Evolutionary conservation across 352 stramenopile genomes (phyloP).

Genomic region (Phytophthora pluvialis): DNA sequence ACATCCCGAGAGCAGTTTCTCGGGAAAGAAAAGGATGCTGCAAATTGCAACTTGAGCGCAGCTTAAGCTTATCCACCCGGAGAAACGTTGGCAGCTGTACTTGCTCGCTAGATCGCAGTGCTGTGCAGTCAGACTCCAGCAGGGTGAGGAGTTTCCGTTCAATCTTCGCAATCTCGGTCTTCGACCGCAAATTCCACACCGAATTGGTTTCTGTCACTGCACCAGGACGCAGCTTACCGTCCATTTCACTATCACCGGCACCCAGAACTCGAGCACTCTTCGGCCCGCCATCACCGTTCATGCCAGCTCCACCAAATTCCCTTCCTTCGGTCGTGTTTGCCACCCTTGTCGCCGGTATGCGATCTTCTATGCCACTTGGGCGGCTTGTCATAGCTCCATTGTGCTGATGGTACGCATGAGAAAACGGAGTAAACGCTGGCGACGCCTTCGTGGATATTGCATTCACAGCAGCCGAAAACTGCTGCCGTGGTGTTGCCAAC

Average conservation of each 20-base stretch:
- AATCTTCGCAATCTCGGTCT: slow-evolving; percentile 60
- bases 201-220: slow-evolving; percentile 8
- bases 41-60: slow-evolving; percentile 42
- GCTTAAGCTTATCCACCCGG: slow-evolving; percentile 54
- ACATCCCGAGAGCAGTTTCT: slow-evolving; percentile 43
- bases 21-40: slow-evolving; percentile 51
- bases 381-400: slow-evolving; percentile 26
- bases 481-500: slow-evolving; percentile 70
- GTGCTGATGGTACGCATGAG: slow-evolving; percentile 33
- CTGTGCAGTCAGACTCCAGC: slow-evolving; percentile 61
- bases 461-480: slow-evolving; percentile 79
- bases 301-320: slow-evolving; percentile 11
- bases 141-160: slow-evolving; percentile 55
- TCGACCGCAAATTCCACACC: slow-evolving; percentile 72
- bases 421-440: slow-evolving; percentile 68
- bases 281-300: slow-evolving; percentile 14
- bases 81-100: slow-evolving; percentile 63
- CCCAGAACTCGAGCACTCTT: slow-evolving; percentile 12
- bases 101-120: slow-evolving; percentile 62
- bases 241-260: slow-evolving; percentile 21
- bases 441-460: slow-evolving; percentile 79
- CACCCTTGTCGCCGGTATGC: slow-evolving; percentile 1
- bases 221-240: slow-evolving; percentile 12
- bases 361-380: slow-evolving; percentile 21
- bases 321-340: slow-evolving; percentile 16